These are phyloP conservation scores for Geotrichum phurueaensis DNA, from an alignment of 1,139 yeast species.

Conservation along the genomic window DNA sequence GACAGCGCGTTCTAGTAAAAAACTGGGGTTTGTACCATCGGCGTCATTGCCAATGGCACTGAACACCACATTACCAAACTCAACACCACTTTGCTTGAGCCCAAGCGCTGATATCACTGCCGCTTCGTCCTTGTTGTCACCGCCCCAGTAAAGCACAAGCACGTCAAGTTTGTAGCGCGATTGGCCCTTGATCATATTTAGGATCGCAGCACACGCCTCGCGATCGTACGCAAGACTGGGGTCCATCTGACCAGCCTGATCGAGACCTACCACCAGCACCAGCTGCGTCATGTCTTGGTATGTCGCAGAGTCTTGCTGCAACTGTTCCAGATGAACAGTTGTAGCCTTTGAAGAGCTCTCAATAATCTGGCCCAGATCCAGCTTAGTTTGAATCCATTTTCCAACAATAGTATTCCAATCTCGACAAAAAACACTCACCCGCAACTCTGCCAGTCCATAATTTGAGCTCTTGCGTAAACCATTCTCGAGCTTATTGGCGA, in stretches of 20 bases:
- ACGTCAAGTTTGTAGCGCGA: conserved; percentile 20
- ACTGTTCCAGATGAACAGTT: conserved; percentile 21
- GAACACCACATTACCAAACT: conserved; percentile 5
- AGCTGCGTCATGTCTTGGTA: conserved; percentile 26
- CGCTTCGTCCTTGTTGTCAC: neutral
- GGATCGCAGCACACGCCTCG: conserved; percentile 22
- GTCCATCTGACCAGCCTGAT: conserved; percentile 13
- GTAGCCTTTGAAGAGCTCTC: conserved; percentile 11
- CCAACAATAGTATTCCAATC: conserved; percentile 32
- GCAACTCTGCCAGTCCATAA: conserved; percentile 2
- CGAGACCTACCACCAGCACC: conserved; percentile 29
- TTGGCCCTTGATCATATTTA: conserved; percentile 10
- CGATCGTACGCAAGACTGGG: conserved; percentile 15
- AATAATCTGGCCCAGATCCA: conserved; percentile 21
- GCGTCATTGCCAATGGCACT: neutral
- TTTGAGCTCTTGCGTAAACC: conserved; percentile 4
- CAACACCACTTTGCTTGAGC: neutral
- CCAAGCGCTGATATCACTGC: conserved; percentile 1
- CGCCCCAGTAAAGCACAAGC: conserved; percentile 20
- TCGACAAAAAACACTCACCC: conserved; percentile 20
- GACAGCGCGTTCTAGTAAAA: conserved; percentile 6
- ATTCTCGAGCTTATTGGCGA: conserved; percentile 17
- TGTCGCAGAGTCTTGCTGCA: conserved; percentile 23
- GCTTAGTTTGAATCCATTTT: conserved; percentile 30
- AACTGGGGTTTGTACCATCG: conserved; percentile 2